phyloP scores from a whole-genome alignment of 768 basidiomycete genomes.

The Tricholomella constricta region DNA sequence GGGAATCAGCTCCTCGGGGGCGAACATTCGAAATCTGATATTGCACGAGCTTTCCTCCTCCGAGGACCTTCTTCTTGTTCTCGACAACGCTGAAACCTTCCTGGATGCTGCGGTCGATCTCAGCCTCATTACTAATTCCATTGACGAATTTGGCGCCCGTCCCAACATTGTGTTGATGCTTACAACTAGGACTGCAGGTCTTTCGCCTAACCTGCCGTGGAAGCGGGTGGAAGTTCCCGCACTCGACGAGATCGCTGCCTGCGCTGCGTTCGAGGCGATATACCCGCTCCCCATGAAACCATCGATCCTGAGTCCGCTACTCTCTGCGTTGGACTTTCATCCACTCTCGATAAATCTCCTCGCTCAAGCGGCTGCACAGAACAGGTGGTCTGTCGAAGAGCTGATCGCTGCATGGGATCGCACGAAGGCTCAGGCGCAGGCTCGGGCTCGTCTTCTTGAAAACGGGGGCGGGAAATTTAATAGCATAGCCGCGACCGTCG shows the following conservation, averaged over 20 bases:
- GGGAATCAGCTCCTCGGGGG: background rate
- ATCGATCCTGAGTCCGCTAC: constrained; percentile 1
- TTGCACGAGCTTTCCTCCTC: background rate
- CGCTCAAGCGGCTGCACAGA: constrained; percentile 16
- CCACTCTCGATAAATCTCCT: constrained; percentile 19
- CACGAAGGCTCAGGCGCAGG: no score
- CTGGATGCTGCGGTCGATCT: constrained; percentile 12
- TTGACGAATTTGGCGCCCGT: constrained; percentile 9
- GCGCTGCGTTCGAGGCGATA: constrained; percentile 3
- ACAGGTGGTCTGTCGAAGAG: constrained; percentile 12
- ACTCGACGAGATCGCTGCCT: constrained; percentile 7
- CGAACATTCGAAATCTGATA: background rate
- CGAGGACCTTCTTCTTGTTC: constrained; percentile 7
- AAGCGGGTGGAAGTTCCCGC: constrained; percentile 3
- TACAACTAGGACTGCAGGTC: constrained; percentile 6
- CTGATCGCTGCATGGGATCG: constrained; percentile 13
- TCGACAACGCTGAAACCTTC: constrained; percentile 19
- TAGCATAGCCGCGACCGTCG: constrained; percentile 11
- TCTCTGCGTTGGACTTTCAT: constrained; percentile 14
- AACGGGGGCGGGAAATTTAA: constrained; percentile 9
- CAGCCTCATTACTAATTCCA: constrained; percentile 2
- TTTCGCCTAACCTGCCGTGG: constrained; percentile 13
- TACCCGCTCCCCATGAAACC: background rate
- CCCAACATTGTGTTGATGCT: constrained; percentile 12
- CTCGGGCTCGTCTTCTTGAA: constrained; percentile 6